A percentile compares a stretch with the other conserved stretches of the same genome.
Conservation (phyloP, 78 protist species). For the Diacronema lutheri region DNA sequence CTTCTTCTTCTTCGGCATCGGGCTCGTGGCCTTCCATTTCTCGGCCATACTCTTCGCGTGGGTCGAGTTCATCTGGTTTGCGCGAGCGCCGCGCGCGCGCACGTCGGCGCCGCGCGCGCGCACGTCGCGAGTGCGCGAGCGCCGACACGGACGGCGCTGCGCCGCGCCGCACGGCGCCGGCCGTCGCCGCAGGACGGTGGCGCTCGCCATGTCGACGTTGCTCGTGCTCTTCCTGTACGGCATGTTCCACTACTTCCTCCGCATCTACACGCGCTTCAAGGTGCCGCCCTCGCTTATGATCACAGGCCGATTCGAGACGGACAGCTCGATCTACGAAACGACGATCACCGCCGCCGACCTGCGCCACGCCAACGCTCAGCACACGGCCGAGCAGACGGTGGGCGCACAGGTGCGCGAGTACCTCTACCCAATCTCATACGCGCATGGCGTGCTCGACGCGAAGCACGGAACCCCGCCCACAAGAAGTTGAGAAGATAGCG, state of each 20-base stretch:
- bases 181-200: not conserved
- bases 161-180: too few relatives aligned
- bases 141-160: too few relatives aligned
- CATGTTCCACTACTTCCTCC: not conserved
- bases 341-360: too few relatives aligned
- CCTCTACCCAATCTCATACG: too few relatives aligned
- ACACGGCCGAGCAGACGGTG: too few relatives aligned
- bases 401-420: too few relatives aligned
- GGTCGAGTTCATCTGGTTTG: constrained; percentile 1
- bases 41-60: constrained; percentile 6
- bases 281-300: not conserved
- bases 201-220: not conserved
- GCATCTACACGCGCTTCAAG: not conserved
- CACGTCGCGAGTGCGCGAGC: not conserved
- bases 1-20: not conserved
- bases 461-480: too few relatives aligned
- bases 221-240: constrained; percentile 1
- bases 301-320: not conserved
- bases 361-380: too few relatives aligned
- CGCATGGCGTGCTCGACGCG: too few relatives aligned
- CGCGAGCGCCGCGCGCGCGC: not conserved
- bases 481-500: too few relatives aligned
- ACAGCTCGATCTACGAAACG: too few relatives aligned
- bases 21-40: not conserved
- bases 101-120: not conserved